Evolutionary conservation across 306 rosid species (phyloP).

Genomic region (Cicer bijugum): DNA sequence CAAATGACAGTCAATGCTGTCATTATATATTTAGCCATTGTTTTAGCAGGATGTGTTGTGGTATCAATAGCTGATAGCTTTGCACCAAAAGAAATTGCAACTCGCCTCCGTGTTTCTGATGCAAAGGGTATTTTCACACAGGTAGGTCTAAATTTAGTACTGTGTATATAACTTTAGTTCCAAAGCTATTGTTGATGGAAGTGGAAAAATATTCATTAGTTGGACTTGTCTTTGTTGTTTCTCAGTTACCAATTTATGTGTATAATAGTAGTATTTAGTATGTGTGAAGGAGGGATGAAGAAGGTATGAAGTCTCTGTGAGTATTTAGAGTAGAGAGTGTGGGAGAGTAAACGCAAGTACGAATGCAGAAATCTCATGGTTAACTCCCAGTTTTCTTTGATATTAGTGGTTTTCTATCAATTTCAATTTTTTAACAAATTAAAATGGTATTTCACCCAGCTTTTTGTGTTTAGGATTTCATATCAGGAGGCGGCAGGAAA

Average conservation of each 20-base stretch:
- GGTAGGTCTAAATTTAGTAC: constrained; percentile 53
- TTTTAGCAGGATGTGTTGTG: constrained; percentile 77
- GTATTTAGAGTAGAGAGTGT: neutral
- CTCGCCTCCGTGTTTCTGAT: constrained; percentile 73
- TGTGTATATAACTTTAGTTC: constrained; percentile 4
- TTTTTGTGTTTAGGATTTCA: constrained; percentile 77
- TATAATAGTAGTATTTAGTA: neutral
- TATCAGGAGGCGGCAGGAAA: constrained; percentile 78
- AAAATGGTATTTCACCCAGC: constrained; percentile 39
- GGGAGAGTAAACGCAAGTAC: neutral
- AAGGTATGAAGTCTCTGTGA: neutral
- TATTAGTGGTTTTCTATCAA: constrained; percentile 3
- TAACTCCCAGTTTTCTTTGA: neutral
- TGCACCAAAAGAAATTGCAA: constrained; percentile 78
- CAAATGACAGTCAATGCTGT: constrained; percentile 86
- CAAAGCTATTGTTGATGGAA: constrained; percentile 21
- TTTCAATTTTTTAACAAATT: constrained; percentile 46
- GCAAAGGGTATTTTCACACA: constrained; percentile 90
- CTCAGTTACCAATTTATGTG: constrained; percentile 14
- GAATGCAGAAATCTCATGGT: neutral
- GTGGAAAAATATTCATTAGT: neutral
- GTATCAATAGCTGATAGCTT: constrained; percentile 97
- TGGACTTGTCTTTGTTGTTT: constrained; percentile 21
- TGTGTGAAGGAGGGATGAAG: neutral
- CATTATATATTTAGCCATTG: constrained; percentile 75